These are phyloP conservation scores for Amylostereum areolatum DNA, from an alignment of 1,284 basidiomycete species.

Conservation along the genomic window DNA sequence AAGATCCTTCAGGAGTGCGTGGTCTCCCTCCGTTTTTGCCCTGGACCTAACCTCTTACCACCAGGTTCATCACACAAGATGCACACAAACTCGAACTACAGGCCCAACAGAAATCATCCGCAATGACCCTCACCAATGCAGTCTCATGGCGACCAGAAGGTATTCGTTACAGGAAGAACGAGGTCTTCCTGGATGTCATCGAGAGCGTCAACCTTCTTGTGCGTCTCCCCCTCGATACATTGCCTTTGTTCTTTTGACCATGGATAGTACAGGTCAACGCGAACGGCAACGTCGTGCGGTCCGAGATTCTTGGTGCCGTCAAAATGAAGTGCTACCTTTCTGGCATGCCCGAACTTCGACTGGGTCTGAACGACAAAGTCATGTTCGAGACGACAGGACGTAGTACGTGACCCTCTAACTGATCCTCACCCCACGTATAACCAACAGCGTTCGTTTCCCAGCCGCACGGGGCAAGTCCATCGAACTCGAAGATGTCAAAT, in stretches of 20 bases:
- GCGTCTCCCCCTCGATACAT: not conserved
- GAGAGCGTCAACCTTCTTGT: constrained; percentile 96
- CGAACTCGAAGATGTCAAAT: constrained; percentile 99
- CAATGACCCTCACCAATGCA: constrained; percentile 97
- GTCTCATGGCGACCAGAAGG: constrained; percentile 99
- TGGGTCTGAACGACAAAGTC: constrained; percentile 98
- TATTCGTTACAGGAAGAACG: constrained; percentile 97
- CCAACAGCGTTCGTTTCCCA: constrained; percentile 20
- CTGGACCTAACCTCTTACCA: not conserved
- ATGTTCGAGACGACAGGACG: constrained; percentile 98
- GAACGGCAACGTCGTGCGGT: constrained; percentile 94
- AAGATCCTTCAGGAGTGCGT: constrained; percentile 96
- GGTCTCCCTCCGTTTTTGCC: not conserved
- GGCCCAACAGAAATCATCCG: constrained; percentile 61
- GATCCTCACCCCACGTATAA: constrained; percentile 1
- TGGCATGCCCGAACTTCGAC: constrained; percentile 95
- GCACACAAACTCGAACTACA: constrained; percentile 98
- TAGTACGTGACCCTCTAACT: constrained; percentile 46
- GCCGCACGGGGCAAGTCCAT: constrained; percentile 96
- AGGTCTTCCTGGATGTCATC: constrained; percentile 98
- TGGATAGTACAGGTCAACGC: constrained; percentile 81
- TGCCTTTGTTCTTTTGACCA: not conserved
- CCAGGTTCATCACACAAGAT: constrained; percentile 97
- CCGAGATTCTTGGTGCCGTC: constrained; percentile 94
- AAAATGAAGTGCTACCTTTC: constrained; percentile 99